Base-by-base conservation (phyloP, 2,329 filamentous ascomycete species). In the Coniochaeta sp. region DNA sequence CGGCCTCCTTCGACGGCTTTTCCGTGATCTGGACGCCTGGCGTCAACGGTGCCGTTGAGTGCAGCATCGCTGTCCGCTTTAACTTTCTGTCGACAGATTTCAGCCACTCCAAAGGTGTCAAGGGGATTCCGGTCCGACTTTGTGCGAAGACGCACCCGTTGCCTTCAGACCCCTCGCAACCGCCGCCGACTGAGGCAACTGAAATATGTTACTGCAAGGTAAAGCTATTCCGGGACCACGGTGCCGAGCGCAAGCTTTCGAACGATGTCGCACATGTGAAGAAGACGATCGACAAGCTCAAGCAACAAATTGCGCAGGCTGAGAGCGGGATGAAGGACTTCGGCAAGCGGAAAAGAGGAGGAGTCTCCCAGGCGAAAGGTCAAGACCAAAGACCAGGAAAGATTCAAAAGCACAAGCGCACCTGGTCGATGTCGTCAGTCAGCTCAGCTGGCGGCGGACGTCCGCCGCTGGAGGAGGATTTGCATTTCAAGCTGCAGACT, bases 71-170 rank as follows among this genome's bases (percentile, higher is more conserved):
- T 9, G 91, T 98, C 14, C 90, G 95, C 54, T 99, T 98, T 81
- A 99, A 99, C 76, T 99, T 99, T 71, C 80, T 99, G 0, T 99
- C 95, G 0, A 99, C 95, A 9, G 95, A 99, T 71, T 99, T 98
- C 72, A 98, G 93, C 73, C 95, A 98, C 71, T 98, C 95, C 10
- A 99, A 99, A 71, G 95, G 95, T 54, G 95, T 99, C 56, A 99
- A 98, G 75, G 95, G 95, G 38, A 97, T 98, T 65, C 93, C 95
- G 0, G 93, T 99, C 4, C 82, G 95, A 59, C 82, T 98, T 0
- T 98, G 93, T 73, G 87, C 93, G 16, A 98, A 98, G 75, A 98
- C 95, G 0, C 89, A 89, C 64, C 74, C 87, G 12, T 62, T 93
- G 1, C 75, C 81, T 0, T 75, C 79, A 17, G 81, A 81, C 28